Evolutionary conservation across 176 grass and related monocot species (phyloP), one percentile per base, ranked within the genome.

Genomic region (Otatea glauca): DNA sequence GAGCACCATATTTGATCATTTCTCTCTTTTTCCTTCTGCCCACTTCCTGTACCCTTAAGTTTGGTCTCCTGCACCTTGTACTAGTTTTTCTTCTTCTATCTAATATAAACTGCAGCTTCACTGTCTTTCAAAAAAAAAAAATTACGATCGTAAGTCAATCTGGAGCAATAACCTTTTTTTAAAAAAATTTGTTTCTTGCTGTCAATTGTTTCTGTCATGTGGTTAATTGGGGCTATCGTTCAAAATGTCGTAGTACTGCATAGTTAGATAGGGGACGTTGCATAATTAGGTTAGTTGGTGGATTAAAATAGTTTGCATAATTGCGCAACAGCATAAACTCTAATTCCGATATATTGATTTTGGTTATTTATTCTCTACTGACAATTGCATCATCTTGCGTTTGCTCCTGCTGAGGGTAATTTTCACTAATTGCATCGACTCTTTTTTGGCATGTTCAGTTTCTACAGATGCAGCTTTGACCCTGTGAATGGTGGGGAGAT

Each of bases 401-500:
- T 73, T 61, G 15, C 53, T 4, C 72, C 27, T 82, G 53, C 10
- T 38, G 55, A 21, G 11, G 68, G 54, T 67, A 54, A 10, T 78
- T 61, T 53, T 68, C 18, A 59, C 48, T 73, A 70, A 50, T 38
- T 5, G 6, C 9, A 20, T 4, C 13, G 16, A 5, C 10, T 24
- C 13, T 88, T 63, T 77, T 62, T 51, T 74, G 80, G 55, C 13
- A 29, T 55, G 10, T 90, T 83, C 59, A 96, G 91, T 84, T 96
- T 96, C 74, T 90, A 86, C 23, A 89, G 74, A 54, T 94, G 72
- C 92, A 86, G 77, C 50, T 97, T 97, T 80, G 87, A 97, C 64
- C 85, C 82, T 21, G 85, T 87, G 56, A 90, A 82, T 24, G 89
- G 92, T 23, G 90, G 88, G 65, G 55, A 86, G 74, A 92, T 93